These are phyloP conservation scores for Colletotrichum karsti DNA, from an alignment of 2,329 filamentous ascomycete genomes.

Conservation along the genomic window DNA sequence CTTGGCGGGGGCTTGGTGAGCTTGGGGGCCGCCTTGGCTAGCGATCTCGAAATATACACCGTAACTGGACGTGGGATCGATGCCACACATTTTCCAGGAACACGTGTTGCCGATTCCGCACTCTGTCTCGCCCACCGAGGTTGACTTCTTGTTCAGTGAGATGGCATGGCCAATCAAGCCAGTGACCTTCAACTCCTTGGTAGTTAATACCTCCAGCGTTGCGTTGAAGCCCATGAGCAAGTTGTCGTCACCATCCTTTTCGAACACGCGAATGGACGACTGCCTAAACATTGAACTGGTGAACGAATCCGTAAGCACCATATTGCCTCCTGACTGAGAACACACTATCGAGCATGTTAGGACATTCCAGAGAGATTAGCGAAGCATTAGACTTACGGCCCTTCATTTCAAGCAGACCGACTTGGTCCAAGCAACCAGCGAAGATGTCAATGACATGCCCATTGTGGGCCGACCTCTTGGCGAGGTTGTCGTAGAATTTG, in stretches of 20 bases:
- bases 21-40: conserved; percentile 86
- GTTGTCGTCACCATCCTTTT: conserved; percentile 95
- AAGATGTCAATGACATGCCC: conserved; percentile 98
- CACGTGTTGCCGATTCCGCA: conserved; percentile 98
- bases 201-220: conserved; percentile 93
- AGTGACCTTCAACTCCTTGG: conserved; percentile 97
- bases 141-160: conserved; percentile 97
- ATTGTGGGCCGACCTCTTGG: conserved; percentile 94
- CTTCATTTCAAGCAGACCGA: conserved; percentile 98
- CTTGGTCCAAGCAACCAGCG: conserved; percentile 95
- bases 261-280: conserved; percentile 95
- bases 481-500: conserved; percentile 92
- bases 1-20: conserved; percentile 88
- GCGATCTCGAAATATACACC: conserved; percentile 98
- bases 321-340: conserved; percentile 96
- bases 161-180: conserved; percentile 96
- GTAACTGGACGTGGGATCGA: conserved; percentile 92
- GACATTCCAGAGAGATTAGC: not conserved
- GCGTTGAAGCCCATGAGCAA: conserved; percentile 98
- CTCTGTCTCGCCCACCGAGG: conserved; percentile 95
- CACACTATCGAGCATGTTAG: conserved; percentile 58
- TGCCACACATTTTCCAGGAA: conserved; percentile 99
- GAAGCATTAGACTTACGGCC: conserved; percentile 54
- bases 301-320: conserved; percentile 98
- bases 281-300: conserved; percentile 99